These are phyloP conservation scores for Lasiodiplodia gonubiensis DNA, from an alignment of 2,329 filamentous ascomycete species.

Conservation along the genomic window DNA sequence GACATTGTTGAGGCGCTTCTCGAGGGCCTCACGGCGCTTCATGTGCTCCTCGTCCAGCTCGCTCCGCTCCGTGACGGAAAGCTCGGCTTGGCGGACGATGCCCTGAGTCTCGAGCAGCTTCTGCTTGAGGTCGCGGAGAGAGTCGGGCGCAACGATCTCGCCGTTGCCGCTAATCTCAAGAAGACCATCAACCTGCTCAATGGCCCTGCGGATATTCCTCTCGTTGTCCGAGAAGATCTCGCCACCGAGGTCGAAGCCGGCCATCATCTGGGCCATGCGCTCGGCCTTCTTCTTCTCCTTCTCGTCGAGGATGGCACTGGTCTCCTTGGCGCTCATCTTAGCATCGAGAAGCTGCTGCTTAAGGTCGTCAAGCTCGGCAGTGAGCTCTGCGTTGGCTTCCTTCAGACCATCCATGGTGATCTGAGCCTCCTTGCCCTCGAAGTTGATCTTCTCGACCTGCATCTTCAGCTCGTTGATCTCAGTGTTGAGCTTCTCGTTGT, in stretches of 20 bases:
- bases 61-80: slow-evolving; percentile 75
- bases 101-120: slow-evolving; percentile 88
- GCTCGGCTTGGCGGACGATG: slow-evolving; percentile 88
- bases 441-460: slow-evolving; percentile 93
- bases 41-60: slow-evolving; percentile 66
- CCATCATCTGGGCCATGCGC: slow-evolving; percentile 99
- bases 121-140: slow-evolving; percentile 76
- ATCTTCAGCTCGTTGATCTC: slow-evolving; percentile 95
- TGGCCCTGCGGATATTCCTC: slow-evolving; percentile 78
- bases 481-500: slow-evolving; percentile 83
- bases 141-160: slow-evolving; percentile 80
- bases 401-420: slow-evolving; percentile 98
- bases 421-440: slow-evolving; percentile 93
- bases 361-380: slow-evolving; percentile 87
- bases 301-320: slow-evolving; percentile 85
- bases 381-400: slow-evolving; percentile 93
- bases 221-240: slow-evolving; percentile 96
- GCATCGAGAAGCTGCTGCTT: slow-evolving; percentile 96
- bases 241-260: slow-evolving; percentile 90
- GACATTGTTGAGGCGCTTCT: slow-evolving; percentile 73
- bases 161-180: slow-evolving; percentile 78
- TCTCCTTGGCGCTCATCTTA: slow-evolving; percentile 96
- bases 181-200: slow-evolving; percentile 80
- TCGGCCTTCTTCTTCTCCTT: slow-evolving; percentile 99
- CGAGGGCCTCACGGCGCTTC: slow-evolving; percentile 75